A percentile compares a stretch with the other conserved stretches of the same genome.
Conservation (phyloP, 1,139 yeast genomes). For the Yamadazyma spencermartinsiae region DNA sequence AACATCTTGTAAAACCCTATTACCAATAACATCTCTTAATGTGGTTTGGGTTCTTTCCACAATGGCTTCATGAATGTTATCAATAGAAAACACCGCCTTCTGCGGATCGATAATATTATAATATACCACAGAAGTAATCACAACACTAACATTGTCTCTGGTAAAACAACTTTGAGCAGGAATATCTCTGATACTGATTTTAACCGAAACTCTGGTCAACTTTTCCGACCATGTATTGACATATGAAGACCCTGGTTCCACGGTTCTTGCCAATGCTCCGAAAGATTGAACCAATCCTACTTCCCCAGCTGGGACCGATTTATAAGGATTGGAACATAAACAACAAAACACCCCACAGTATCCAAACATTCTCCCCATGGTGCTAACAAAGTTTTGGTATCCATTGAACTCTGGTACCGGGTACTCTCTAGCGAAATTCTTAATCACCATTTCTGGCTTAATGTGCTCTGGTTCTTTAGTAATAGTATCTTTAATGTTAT, state of each 20-base stretch:
- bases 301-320: slow-evolving; percentile 63
- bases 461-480: slow-evolving; percentile 23
- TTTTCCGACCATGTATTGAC: slow-evolving; percentile 67
- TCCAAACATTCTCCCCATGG: slow-evolving; percentile 53
- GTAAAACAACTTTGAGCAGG: slow-evolving; percentile 72
- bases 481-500: slow-evolving; percentile 13
- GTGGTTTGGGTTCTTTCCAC: slow-evolving; percentile 75
- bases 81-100: slow-evolving; percentile 62
- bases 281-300: slow-evolving; percentile 71
- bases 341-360: slow-evolving; percentile 61
- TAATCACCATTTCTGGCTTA: slow-evolving; percentile 33
- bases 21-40: slow-evolving; percentile 71
- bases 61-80: slow-evolving; percentile 58
- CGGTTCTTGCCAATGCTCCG: slow-evolving; percentile 66
- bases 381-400: slow-evolving; percentile 43
- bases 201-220: slow-evolving; percentile 53
- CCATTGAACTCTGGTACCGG: slow-evolving; percentile 36
- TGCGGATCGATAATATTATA: slow-evolving; percentile 71
- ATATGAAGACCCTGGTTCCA: slow-evolving; percentile 69
- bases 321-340: slow-evolving; percentile 62
- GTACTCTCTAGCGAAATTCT: slow-evolving; percentile 38
- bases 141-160: slow-evolving; percentile 64
- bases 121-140: slow-evolving; percentile 66
- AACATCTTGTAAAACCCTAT: slow-evolving; percentile 67
- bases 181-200: slow-evolving; percentile 62